phyloP scores from a whole-genome alignment of 1,284 basidiomycete species.

The Ustilago crameri region DNA sequence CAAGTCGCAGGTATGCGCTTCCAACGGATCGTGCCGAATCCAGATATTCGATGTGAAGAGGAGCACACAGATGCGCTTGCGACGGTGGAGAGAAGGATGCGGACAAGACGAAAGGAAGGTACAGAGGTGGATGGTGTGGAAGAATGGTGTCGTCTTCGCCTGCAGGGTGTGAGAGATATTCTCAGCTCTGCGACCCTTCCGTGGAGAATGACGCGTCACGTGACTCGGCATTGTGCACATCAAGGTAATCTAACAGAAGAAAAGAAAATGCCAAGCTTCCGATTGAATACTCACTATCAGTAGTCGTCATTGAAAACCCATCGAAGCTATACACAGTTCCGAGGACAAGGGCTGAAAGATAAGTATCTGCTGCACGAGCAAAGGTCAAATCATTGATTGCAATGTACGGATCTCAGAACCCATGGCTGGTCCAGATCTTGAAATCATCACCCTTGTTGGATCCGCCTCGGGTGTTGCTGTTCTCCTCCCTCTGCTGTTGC shows the following conservation, averaged over 20 bases:
- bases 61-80: not conserved
- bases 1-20: not conserved
- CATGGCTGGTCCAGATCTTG: constrained; percentile 40
- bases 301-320: no score
- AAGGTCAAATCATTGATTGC: not conserved
- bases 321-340: not conserved
- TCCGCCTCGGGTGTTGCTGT: constrained; percentile 1
- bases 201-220: constrained; percentile 14
- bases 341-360: no score
- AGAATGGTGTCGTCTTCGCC: constrained; percentile 8
- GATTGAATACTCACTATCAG: no score
- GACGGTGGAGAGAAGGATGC: not conserved
- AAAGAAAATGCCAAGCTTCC: no score
- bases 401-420: constrained; percentile 18
- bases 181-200: constrained; percentile 19
- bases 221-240: constrained; percentile 13
- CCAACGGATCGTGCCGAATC: not conserved
- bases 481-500: constrained; percentile 23
- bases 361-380: not conserved
- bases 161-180: constrained; percentile 21
- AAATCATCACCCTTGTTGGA: constrained; percentile 20
- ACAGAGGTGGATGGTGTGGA: not conserved
- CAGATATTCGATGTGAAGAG: not conserved
- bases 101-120: constrained; percentile 2
- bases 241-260: no score